These are phyloP conservation scores for Teunomyces aglyptinius DNA, from an alignment of 805 yeast species.

Conservation along the genomic window DNA sequence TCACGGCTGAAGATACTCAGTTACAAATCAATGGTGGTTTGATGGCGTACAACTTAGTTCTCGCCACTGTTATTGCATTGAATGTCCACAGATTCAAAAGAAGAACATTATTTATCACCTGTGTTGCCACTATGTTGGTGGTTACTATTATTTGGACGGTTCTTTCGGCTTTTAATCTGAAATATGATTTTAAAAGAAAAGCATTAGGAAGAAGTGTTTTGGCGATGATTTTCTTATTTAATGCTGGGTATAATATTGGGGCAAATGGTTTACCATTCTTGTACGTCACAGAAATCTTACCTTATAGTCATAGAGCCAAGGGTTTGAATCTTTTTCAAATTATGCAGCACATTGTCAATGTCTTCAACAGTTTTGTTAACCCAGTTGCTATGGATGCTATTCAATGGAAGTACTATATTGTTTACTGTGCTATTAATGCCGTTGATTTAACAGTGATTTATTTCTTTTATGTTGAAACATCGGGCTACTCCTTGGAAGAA, in stretches of 20 bases:
- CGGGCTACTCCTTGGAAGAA: conserved; percentile 43
- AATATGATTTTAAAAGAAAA: conserved; percentile 40
- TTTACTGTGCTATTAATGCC: conserved; percentile 30
- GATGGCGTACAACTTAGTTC: not conserved
- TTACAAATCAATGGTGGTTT: conserved; percentile 6
- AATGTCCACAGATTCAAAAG: not conserved
- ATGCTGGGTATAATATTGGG: conserved; percentile 41
- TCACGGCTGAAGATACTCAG: conserved; percentile 27
- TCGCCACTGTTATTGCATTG: not conserved
- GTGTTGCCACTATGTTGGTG: conserved; percentile 35
- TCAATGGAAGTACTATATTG: conserved; percentile 45
- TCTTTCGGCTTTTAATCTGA: conserved; percentile 44
- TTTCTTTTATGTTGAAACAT: conserved; percentile 41
- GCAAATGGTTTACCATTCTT: conserved; percentile 45
- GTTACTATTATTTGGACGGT: conserved; percentile 43
- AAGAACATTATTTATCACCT: conserved; percentile 11
- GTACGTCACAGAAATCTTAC: conserved; percentile 44
- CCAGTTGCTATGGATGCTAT: conserved; percentile 41
- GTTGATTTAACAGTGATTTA: conserved; percentile 26
- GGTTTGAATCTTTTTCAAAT: conserved; percentile 32
- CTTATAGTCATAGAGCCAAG: conserved; percentile 40
- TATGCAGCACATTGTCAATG: conserved; percentile 15
- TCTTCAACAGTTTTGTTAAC: conserved; percentile 23
- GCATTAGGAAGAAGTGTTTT: conserved; percentile 44
- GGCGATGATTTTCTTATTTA: conserved; percentile 51